Conservation (phyloP, 331 rosid species). For the Pyracantha coccinea region DNA sequence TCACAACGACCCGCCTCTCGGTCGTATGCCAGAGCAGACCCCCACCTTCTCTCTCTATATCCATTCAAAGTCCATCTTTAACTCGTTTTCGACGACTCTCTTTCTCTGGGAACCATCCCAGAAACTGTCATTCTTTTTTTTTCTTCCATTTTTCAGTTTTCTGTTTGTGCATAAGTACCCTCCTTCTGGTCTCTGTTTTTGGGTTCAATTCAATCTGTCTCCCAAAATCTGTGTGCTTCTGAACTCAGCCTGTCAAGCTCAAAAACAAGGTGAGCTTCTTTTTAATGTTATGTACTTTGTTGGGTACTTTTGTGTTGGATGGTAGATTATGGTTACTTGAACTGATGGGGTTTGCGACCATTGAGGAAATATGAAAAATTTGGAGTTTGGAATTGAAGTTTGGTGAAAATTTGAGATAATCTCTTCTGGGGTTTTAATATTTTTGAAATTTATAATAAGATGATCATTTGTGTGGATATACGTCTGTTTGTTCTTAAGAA, state of each 20-base stretch:
- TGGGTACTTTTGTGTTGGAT: neutral
- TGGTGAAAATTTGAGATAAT: neutral
- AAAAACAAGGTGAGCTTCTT: constrained; percentile 12
- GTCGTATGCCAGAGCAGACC: neutral
- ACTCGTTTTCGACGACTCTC: constrained; percentile 17
- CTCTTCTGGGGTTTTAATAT: neutral
- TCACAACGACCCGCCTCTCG: neutral
- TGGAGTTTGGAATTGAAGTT: neutral
- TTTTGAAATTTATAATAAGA: neutral
- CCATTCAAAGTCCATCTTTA: neutral
- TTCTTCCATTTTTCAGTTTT: neutral
- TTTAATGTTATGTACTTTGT: neutral
- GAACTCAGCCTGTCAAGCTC: constrained; percentile 4
- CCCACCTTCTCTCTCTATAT: neutral
- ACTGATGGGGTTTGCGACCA: neutral
- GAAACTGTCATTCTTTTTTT: neutral
- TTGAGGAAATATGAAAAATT: neutral
- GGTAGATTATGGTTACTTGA: neutral
- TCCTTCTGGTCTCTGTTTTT: neutral
- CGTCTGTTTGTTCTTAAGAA: neutral
- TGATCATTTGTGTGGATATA: neutral
- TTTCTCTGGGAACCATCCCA: constrained; percentile 13
- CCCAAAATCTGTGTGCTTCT: neutral
- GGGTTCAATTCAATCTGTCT: constrained; percentile 4
- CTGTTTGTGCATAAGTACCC: neutral